phyloP scores from a whole-genome alignment of 148 eudicot genomes.

The Vaccinium corymbosum region DNA sequence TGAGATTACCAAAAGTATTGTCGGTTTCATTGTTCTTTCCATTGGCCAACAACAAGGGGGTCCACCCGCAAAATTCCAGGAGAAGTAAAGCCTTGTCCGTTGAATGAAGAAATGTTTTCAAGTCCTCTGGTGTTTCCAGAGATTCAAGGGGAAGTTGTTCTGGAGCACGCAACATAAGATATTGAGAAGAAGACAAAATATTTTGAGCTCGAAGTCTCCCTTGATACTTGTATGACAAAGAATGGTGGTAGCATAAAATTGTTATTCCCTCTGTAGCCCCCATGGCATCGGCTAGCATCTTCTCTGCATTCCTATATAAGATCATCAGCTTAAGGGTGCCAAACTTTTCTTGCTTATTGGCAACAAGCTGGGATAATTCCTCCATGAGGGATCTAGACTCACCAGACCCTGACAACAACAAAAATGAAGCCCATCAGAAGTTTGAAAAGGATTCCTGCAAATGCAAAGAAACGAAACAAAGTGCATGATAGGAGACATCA shows the following conservation, averaged over 20 bases:
- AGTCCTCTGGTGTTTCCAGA: conserved; percentile 49
- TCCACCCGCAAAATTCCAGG: conserved; percentile 86
- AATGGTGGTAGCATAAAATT: conserved; percentile 48
- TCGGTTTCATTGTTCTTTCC: conserved; percentile 32
- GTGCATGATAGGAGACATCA: background rate
- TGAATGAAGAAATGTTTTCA: conserved; percentile 61
- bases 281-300: conserved; percentile 60
- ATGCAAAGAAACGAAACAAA: conserved; percentile 1
- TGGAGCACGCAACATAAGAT: conserved; percentile 45
- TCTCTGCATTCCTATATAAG: conserved; percentile 48
- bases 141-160: conserved; percentile 57
- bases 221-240: conserved; percentile 55
- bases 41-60: conserved; percentile 47
- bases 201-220: conserved; percentile 63
- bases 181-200: conserved; percentile 55
- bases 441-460: background rate
- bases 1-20: conserved; percentile 30
- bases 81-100: conserved; percentile 80
- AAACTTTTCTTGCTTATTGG: conserved; percentile 38
- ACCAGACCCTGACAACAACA: conserved; percentile 69
- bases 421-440: conserved; percentile 15
- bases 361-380: conserved; percentile 43
- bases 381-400: conserved; percentile 81
- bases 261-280: conserved; percentile 61
- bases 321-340: conserved; percentile 60